These are phyloP conservation scores for Fomitopsis pulvina DNA, from an alignment of 768 basidiomycete species.

Conservation along the genomic window DNA sequence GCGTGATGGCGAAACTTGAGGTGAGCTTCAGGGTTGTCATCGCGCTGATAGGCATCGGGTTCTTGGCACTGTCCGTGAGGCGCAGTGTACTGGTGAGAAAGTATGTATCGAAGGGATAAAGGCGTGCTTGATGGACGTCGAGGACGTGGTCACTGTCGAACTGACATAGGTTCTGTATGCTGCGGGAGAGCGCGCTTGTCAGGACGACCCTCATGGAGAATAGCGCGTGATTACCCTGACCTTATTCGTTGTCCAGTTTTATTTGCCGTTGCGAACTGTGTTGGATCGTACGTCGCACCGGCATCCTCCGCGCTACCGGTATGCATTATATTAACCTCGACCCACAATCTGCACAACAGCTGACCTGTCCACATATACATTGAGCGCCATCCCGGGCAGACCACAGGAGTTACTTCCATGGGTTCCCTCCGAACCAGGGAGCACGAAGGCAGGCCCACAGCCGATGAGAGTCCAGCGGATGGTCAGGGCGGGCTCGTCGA, in stretches of 20 bases:
- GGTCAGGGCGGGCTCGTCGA: constrained; percentile 50
- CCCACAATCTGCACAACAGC: constrained; percentile 6
- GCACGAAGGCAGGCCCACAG: constrained; percentile 40
- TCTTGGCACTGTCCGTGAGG: constrained; percentile 25
- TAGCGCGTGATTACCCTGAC: no score
- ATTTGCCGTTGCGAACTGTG: constrained; percentile 35
- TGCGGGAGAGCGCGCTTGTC: constrained; percentile 14
- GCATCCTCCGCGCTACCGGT: constrained; percentile 29
- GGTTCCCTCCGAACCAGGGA: constrained; percentile 38
- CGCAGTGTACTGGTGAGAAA: constrained; percentile 42
- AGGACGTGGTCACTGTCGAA: constrained; percentile 53
- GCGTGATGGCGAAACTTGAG: constrained; percentile 38
- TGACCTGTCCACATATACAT: constrained; percentile 46
- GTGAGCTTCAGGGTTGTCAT: constrained; percentile 37
- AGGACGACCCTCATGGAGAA: no score
- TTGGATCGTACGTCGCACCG: constrained; percentile 38
- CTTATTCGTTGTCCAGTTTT: constrained; percentile 35
- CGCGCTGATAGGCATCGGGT: constrained; percentile 38
- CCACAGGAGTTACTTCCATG: constrained; percentile 43
- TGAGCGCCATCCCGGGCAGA: constrained; percentile 34
- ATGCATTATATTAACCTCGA: background rate
- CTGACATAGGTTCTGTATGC: constrained; percentile 48
- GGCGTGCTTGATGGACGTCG: constrained; percentile 44
- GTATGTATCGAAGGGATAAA: constrained; percentile 57
- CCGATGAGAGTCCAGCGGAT: constrained; percentile 51